These are phyloP conservation scores for Lactifluus subvellereus DNA, from an alignment of 768 basidiomycete genomes.

Conservation along the genomic window DNA sequence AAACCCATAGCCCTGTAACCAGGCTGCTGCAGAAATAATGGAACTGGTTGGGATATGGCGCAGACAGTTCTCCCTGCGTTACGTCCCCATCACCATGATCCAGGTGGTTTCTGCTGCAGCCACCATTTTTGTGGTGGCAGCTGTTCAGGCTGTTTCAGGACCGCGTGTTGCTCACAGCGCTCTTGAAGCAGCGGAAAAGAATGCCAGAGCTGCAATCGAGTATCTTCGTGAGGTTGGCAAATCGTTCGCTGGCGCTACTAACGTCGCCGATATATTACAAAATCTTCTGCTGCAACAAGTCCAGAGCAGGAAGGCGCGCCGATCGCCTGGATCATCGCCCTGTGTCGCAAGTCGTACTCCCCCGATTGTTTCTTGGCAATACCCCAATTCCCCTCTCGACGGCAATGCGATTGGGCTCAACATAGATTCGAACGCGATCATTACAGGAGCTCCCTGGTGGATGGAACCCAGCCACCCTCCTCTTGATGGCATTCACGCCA, in stretches of 20 bases:
- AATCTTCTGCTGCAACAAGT: constrained; percentile 22
- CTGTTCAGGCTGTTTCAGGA: constrained; percentile 24
- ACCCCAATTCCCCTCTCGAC: not conserved
- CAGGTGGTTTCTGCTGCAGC: constrained; percentile 25
- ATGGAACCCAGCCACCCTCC: not conserved
- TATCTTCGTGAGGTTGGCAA: constrained; percentile 22
- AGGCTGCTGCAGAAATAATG: constrained; percentile 23
- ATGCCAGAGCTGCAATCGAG: constrained; percentile 8
- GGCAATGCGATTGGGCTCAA: not conserved
- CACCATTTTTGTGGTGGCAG: constrained; percentile 25
- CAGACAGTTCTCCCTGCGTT: constrained; percentile 16
- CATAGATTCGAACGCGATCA: not conserved
- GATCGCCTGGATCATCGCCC: constrained; percentile 16
- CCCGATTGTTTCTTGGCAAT: not conserved
- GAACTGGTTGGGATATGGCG: constrained; percentile 22
- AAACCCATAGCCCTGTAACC: constrained; percentile 19
- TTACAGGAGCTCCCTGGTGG: not conserved
- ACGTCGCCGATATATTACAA: constrained; percentile 20
- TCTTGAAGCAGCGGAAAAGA: constrained; percentile 13
- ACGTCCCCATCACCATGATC: constrained; percentile 25
- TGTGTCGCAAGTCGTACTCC: not conserved
- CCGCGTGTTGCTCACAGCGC: constrained; percentile 16
- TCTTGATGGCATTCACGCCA: not conserved
- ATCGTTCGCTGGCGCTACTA: constrained; percentile 20
- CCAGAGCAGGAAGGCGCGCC: constrained; percentile 18